phyloP scores from a whole-genome alignment of 305 asterid species.

The Fraxinus velutina region DNA sequence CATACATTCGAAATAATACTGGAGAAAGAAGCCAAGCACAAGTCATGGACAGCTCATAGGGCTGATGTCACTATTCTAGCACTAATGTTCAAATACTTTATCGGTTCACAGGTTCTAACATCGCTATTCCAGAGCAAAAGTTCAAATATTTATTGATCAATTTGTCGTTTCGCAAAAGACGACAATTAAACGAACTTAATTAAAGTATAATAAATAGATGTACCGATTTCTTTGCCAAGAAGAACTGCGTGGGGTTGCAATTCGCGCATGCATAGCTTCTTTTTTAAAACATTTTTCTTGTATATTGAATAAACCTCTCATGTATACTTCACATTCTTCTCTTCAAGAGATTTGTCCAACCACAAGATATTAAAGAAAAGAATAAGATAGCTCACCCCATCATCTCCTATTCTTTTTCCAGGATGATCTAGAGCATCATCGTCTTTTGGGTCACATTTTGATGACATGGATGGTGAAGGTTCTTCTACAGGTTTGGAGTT shows the following conservation, averaged over 20 bases:
- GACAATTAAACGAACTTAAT: neutral
- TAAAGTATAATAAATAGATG: neutral
- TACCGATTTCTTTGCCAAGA: neutral
- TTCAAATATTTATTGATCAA: neutral
- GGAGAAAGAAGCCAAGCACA: slow-evolving; percentile 29
- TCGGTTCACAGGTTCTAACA: slow-evolving; percentile 1
- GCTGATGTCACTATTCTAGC: slow-evolving; percentile 12
- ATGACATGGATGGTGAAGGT: slow-evolving; percentile 35
- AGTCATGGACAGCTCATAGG: slow-evolving; percentile 24
- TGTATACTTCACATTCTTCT: neutral
- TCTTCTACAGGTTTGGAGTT: slow-evolving; percentile 39
- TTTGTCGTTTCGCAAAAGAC: neutral
- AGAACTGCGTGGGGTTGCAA: slow-evolving; percentile 6
- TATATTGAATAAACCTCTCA: slow-evolving; percentile 1
- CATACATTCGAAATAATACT: slow-evolving; percentile 84
- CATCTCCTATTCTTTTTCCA: slow-evolving; percentile 73
- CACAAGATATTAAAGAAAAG: slow-evolving; percentile 15
- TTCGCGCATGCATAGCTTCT: slow-evolving; percentile 13
- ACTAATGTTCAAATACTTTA: slow-evolving; percentile 20
- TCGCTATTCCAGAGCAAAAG: neutral
- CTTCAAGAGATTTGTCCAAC: slow-evolving; percentile 7
- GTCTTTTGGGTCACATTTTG: slow-evolving; percentile 36
- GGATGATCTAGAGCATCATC: slow-evolving; percentile 39
- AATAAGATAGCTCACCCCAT: slow-evolving; percentile 60
- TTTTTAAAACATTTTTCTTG: neutral